A percentile compares a stretch with the other conserved stretches of the same genome.
phyloP scores from a whole-genome alignment of 2,329 filamentous ascomycete genomes.

The Hypoxylon sp. region DNA sequence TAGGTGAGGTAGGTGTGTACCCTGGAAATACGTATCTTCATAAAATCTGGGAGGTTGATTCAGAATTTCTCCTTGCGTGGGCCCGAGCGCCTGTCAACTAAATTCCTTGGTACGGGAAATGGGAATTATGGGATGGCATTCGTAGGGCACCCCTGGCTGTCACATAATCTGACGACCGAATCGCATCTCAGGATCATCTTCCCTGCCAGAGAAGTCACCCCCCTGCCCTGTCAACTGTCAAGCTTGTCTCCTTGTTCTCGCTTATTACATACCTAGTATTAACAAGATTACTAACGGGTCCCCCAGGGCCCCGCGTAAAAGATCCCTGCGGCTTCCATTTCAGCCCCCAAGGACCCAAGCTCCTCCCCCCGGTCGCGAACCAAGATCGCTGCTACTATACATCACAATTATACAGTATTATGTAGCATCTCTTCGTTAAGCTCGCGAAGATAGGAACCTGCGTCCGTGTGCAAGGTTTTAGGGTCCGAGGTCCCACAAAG shows the following conservation, averaged over 20 bases:
- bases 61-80: slow-evolving; percentile 19
- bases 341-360: slow-evolving; percentile 38
- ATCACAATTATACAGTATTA: slow-evolving; percentile 19
- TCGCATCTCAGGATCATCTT: slow-evolving; percentile 44
- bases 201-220: slow-evolving; percentile 26
- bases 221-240: slow-evolving; percentile 40
- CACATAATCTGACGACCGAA: slow-evolving; percentile 46
- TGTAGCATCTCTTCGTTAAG: slow-evolving; percentile 20
- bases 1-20: too few relatives aligned
- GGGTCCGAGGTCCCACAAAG: slow-evolving; percentile 22
- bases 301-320: slow-evolving; percentile 27
- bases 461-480: slow-evolving; percentile 27
- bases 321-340: slow-evolving; percentile 18
- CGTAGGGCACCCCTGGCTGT: slow-evolving; percentile 37
- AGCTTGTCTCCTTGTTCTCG: slow-evolving; percentile 34
- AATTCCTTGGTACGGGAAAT: slow-evolving; percentile 38
- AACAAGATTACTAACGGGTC: slow-evolving; percentile 37
- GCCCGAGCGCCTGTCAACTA: slow-evolving; percentile 41
- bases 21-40: slow-evolving; percentile 1
- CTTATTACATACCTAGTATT: too few relatives aligned
- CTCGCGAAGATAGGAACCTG: slow-evolving; percentile 24
- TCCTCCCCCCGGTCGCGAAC: slow-evolving; percentile 33
- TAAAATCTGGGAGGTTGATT: slow-evolving; percentile 14
- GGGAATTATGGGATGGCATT: slow-evolving; percentile 39
- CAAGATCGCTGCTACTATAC: slow-evolving; percentile 40